These are phyloP conservation scores for Solanum appendiculatum DNA, from an alignment of 257 asterid genomes.

Conservation along the genomic window DNA sequence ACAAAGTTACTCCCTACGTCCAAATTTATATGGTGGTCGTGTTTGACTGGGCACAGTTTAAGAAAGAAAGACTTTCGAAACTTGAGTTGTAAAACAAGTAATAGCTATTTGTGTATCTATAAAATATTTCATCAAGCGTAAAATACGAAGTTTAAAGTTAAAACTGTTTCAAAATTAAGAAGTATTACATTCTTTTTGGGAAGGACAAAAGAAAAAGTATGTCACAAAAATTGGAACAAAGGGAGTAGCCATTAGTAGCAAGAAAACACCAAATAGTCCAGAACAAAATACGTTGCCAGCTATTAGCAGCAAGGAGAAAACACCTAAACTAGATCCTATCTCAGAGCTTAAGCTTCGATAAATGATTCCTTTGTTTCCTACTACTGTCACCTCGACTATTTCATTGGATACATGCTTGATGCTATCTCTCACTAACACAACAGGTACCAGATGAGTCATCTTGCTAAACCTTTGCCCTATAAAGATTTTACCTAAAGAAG, in stretches of 20 bases:
- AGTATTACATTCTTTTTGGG: not conserved
- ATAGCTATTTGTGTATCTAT: not conserved
- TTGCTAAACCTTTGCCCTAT: not conserved
- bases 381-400: not conserved
- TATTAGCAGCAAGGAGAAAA: not conserved
- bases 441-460: slow-evolving; percentile 7
- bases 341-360: not conserved
- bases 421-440: not conserved
- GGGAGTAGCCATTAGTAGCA: not conserved
- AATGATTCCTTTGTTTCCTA: not conserved
- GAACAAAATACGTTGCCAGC: not conserved
- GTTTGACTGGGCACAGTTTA: not conserved
- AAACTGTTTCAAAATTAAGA: not conserved
- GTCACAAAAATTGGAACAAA: not conserved
- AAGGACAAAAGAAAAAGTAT: not conserved
- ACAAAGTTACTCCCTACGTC: not conserved
- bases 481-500: not conserved
- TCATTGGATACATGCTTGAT: not conserved
- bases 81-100: not conserved
- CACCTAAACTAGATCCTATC: not conserved
- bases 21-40: not conserved
- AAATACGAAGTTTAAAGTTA: not conserved
- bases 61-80: not conserved
- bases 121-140: not conserved
- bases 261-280: not conserved